phyloP scores from a whole-genome alignment of 192 early-diverging fungal species.

The Neocallimastix lanati region DNA sequence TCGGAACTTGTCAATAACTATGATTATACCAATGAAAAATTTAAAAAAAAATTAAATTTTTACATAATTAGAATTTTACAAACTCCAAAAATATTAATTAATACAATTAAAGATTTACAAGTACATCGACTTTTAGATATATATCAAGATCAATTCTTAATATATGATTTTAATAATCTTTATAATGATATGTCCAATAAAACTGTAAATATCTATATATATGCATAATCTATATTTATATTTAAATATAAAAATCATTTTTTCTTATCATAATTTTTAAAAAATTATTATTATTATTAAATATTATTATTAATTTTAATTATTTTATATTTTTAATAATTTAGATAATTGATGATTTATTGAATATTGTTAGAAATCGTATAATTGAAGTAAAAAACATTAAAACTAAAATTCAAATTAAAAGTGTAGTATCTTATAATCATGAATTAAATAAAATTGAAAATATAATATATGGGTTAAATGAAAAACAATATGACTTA shows the following conservation, averaged over 20 bases:
- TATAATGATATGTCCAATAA: background rate
- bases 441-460: background rate
- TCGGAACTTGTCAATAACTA: background rate
- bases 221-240: too few species aligned
- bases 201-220: background rate
- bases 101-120: background rate
- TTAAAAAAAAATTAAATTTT: background rate
- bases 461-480: background rate
- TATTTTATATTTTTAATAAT: too few species aligned
- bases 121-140: background rate
- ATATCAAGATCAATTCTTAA: background rate
- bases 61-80: background rate
- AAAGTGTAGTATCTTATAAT: background rate
- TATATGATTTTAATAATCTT: background rate
- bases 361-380: too few species aligned
- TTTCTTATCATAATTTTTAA: too few species aligned
- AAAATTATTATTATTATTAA: too few species aligned
- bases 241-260: too few species aligned
- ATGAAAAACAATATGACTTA: background rate
- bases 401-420: background rate
- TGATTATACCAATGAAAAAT: background rate
- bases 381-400: background rate
- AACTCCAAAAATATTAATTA: background rate
- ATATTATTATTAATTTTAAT: too few species aligned
- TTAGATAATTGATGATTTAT: too few species aligned